These are phyloP conservation scores for Fusarium longipes DNA, from an alignment of 2,329 filamentous ascomycete species.

Conservation along the genomic window DNA sequence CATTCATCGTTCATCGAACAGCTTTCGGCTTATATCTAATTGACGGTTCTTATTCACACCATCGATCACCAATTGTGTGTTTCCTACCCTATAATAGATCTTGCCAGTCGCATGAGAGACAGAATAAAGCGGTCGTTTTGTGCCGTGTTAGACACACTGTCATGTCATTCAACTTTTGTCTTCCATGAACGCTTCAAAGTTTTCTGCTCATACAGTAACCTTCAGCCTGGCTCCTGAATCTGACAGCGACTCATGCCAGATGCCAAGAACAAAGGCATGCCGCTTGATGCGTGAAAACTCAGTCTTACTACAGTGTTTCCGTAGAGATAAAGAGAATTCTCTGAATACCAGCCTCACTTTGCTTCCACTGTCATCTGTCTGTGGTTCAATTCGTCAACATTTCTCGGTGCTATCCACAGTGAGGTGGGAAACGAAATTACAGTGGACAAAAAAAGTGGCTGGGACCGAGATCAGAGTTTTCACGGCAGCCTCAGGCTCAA, in stretches of 20 bases:
- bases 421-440: constrained; percentile 12
- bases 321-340: neutral
- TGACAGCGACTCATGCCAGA: neutral
- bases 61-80: too few species aligned
- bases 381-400: neutral
- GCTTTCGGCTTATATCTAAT: too few species aligned
- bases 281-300: neutral
- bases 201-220: neutral
- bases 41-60: too few species aligned
- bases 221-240: neutral
- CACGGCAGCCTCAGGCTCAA: constrained; percentile 21
- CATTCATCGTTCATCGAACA: too few species aligned
- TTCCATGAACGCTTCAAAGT: too few species aligned
- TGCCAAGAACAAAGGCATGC: neutral
- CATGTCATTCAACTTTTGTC: too few species aligned
- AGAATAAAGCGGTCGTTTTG: too few species aligned
- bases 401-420: neutral
- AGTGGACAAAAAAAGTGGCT: constrained; percentile 23
- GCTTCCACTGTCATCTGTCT: fast-evolving
- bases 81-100: too few species aligned
- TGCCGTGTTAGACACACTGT: too few species aligned
- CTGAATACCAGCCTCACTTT: neutral
- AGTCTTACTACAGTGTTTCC: neutral
- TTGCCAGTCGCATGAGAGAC: too few species aligned
- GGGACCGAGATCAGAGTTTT: constrained; percentile 26